Percentiles rank a stretch among this genome's conserved stretches.
Evolutionary conservation across 805 yeast species (phyloP).

Genomic region (Teunomyces cretensis): DNA sequence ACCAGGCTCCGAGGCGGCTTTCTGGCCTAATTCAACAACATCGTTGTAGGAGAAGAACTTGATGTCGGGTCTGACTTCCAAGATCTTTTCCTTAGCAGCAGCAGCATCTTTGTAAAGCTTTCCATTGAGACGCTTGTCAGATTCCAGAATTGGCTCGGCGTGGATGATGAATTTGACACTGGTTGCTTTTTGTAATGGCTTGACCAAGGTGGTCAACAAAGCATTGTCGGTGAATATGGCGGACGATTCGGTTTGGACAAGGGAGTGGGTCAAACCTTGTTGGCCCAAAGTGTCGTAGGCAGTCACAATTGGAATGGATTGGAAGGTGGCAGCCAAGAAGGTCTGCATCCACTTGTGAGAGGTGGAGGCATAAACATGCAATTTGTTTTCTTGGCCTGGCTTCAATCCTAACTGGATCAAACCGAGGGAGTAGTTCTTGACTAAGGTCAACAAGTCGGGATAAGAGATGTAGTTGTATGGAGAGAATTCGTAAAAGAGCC

Average conservation of each 20-base stretch:
- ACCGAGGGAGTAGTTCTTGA: constrained; percentile 69
- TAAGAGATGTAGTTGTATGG: constrained; percentile 68
- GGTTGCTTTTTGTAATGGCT: constrained; percentile 66
- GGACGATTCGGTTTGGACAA: constrained; percentile 74
- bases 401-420: constrained; percentile 68
- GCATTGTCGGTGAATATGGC: constrained; percentile 85
- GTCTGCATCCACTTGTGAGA: constrained; percentile 90
- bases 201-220: constrained; percentile 62
- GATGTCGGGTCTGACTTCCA: constrained; percentile 74
- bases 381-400: constrained; percentile 50
- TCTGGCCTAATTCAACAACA: constrained; percentile 57
- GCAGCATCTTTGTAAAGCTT: constrained; percentile 56
- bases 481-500: constrained; percentile 82
- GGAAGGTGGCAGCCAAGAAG: constrained; percentile 74
- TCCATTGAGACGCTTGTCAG: constrained; percentile 66
- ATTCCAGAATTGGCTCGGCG: constrained; percentile 56
- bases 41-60: constrained; percentile 65
- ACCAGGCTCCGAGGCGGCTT: background rate
- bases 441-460: constrained; percentile 50
- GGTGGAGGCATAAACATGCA: constrained; percentile 87
- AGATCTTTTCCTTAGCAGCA: constrained; percentile 57
- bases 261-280: constrained; percentile 80
- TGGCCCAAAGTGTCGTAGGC: constrained; percentile 96
- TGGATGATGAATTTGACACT: constrained; percentile 70
- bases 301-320: constrained; percentile 83